phyloP scores from a whole-genome alignment of 2,329 filamentous ascomycete genomes.

The Sporothrix schenckii region DNA sequence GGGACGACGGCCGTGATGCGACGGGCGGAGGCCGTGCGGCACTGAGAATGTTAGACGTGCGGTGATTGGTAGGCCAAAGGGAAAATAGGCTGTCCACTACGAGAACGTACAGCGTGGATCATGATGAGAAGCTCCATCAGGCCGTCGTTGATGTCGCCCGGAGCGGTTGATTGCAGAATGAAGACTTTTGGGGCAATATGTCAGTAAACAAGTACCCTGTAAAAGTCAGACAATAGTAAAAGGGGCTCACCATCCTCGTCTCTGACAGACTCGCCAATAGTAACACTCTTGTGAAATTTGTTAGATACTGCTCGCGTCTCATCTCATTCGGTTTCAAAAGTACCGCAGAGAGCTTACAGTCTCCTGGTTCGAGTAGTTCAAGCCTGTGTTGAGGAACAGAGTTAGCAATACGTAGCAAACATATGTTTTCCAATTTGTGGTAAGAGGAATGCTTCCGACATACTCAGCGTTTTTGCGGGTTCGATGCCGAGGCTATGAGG shows the following conservation, averaged over 20 bases:
- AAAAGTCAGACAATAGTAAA: neutral
- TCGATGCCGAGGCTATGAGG: constrained; percentile 36
- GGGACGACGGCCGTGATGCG: constrained; percentile 50
- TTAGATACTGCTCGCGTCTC: neutral
- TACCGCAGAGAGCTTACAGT: constrained; percentile 47
- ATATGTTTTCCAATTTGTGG: neutral
- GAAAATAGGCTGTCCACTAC: neutral
- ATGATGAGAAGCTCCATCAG: constrained; percentile 98
- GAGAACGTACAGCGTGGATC: constrained; percentile 70
- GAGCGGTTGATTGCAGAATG: constrained; percentile 91
- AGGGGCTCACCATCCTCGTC: constrained; percentile 73
- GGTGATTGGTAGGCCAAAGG: neutral
- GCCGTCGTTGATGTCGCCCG: constrained; percentile 95
- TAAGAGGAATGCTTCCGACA: neutral
- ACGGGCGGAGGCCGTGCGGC: constrained; percentile 38
- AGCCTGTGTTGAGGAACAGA: constrained; percentile 36
- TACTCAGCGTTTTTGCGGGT: constrained; percentile 35
- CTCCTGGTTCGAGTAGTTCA: constrained; percentile 86
- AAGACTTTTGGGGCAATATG: constrained; percentile 57
- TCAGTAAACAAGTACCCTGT: neutral
- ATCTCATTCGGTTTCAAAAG: neutral
- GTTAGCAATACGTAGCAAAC: constrained; percentile 7
- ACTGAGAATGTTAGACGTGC: constrained; percentile 28
- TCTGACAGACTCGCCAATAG: constrained; percentile 91
- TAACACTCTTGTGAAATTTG: constrained; percentile 62